phyloP scores from a whole-genome alignment of 495 filamentous ascomycete species.

The Daldinia loculata region DNA sequence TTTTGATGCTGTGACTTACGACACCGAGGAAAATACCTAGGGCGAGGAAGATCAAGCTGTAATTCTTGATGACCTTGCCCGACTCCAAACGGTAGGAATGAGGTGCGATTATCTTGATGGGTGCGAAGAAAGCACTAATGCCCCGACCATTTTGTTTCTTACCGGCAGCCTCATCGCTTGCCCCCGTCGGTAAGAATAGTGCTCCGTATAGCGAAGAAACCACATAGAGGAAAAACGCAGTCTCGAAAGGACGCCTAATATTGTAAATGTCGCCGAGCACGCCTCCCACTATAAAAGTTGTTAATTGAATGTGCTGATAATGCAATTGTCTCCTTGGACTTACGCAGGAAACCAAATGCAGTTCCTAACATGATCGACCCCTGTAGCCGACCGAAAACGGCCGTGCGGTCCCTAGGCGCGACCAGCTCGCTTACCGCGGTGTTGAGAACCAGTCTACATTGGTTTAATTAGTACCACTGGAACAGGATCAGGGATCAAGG shows the following conservation, averaged over 20 bases:
- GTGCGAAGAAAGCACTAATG: slow-evolving; percentile 60
- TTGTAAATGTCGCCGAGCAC: slow-evolving; percentile 61
- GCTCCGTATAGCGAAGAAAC: slow-evolving; percentile 50
- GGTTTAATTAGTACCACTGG: slow-evolving; percentile 3
- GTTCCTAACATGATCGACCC: slow-evolving; percentile 65
- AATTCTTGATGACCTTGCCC: slow-evolving; percentile 56
- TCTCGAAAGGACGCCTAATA: slow-evolving; percentile 61
- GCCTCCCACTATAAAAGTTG: slow-evolving; percentile 53
- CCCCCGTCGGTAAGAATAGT: slow-evolving; percentile 37
- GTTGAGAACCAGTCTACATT: slow-evolving; percentile 58
- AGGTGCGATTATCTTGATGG: slow-evolving; percentile 60
- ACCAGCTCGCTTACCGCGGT: slow-evolving; percentile 62
- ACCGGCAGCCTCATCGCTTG: slow-evolving; percentile 6
- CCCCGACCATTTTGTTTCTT: slow-evolving; percentile 48
- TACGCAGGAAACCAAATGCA: slow-evolving; percentile 60
- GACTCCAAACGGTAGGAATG: slow-evolving; percentile 53
- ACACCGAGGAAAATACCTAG: slow-evolving; percentile 64
- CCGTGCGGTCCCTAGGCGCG: slow-evolving; percentile 58
- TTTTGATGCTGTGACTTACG: slow-evolving; percentile 40
- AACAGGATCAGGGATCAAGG: not conserved
- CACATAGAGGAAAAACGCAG: slow-evolving; percentile 59
- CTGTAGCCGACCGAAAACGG: slow-evolving; percentile 61
- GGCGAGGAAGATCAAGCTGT: slow-evolving; percentile 62
- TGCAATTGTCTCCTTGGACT: slow-evolving; percentile 18
- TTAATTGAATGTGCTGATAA: slow-evolving; percentile 5